Evolutionary conservation across 2,329 filamentous ascomycete species (phyloP).

Genomic region (Nemania bipapillata): DNA sequence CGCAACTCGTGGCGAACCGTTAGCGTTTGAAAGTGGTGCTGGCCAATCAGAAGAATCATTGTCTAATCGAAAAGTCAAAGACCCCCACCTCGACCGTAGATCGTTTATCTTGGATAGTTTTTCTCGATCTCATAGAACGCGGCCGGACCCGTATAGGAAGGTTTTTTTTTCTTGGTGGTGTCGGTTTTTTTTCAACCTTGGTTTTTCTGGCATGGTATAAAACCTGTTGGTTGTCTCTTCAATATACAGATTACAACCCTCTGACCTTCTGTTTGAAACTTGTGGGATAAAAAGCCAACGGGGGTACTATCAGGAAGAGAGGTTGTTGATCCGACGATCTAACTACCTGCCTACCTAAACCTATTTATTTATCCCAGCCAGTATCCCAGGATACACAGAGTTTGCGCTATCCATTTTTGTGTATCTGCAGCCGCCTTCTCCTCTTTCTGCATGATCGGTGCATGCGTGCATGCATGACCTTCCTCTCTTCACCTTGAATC

Average conservation of each 20-base stretch:
- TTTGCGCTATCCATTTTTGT: constrained; percentile 26
- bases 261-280: too few relatives aligned
- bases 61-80: constrained; percentile 32
- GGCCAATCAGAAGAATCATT: constrained; percentile 28
- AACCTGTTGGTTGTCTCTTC: neutral
- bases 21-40: neutral
- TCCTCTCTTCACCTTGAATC: constrained; percentile 10
- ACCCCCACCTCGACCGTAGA: constrained; percentile 28
- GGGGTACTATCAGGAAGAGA: neutral
- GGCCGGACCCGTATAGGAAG: constrained; percentile 15
- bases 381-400: constrained; percentile 8
- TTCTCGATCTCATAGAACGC: constrained; percentile 27
- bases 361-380: neutral
- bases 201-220: neutral
- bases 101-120: constrained; percentile 20
- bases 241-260: too few relatives aligned
- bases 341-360: neutral
- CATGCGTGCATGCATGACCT: constrained; percentile 24
- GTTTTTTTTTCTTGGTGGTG: neutral
- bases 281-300: too few relatives aligned
- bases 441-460: constrained; percentile 28
- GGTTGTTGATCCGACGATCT: neutral
- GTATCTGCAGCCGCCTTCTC: constrained; percentile 24
- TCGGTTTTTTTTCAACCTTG: neutral
- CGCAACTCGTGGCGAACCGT: constrained; percentile 19